phyloP scores from a whole-genome alignment of 2,329 filamentous ascomycete genomes.

The Juglanconis juglandina region DNA sequence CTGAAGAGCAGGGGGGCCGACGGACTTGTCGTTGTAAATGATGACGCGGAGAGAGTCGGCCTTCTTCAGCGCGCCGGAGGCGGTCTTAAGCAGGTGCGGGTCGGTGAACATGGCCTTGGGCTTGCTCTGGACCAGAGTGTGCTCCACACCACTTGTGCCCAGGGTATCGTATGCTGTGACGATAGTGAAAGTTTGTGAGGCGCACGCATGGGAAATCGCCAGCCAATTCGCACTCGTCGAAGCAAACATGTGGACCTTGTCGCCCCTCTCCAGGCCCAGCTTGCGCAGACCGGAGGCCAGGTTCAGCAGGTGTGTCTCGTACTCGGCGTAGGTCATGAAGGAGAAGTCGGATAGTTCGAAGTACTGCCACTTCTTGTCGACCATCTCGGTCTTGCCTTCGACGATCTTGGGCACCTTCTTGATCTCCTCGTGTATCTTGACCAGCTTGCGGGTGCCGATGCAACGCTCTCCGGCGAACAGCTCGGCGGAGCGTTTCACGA shows the following conservation, averaged over 20 bases:
- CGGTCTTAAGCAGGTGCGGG: conserved; percentile 67
- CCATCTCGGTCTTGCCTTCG: conserved; percentile 72
- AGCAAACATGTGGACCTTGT: conserved; percentile 78
- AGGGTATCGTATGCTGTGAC: conserved; percentile 95
- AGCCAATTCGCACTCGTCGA: conserved; percentile 86
- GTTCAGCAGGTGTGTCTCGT: conserved; percentile 65
- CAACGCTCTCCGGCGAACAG: conserved; percentile 61
- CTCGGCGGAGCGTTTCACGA: conserved; percentile 66
- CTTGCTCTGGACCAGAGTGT: conserved; percentile 78
- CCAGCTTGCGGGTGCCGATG: conserved; percentile 68
- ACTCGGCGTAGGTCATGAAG: conserved; percentile 77
- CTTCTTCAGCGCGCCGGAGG: conserved; percentile 53
- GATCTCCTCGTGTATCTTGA: conserved; percentile 76
- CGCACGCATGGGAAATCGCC: conserved; percentile 69
- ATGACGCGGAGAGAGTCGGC: conserved; percentile 55
- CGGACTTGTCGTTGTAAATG: conserved; percentile 57
- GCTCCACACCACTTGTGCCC: conserved; percentile 76
- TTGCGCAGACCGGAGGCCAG: conserved; percentile 71
- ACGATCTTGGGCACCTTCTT: conserved; percentile 89
- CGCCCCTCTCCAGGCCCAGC: conserved; percentile 64
- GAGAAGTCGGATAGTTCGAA: conserved; percentile 78
- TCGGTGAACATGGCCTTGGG: conserved; percentile 85
- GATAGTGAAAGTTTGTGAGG: conserved; percentile 84
- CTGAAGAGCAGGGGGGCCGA: conserved; percentile 47
- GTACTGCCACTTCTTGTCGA: conserved; percentile 89